phyloP scores from a whole-genome alignment of 2,329 filamentous ascomycete genomes.

The Venturia asperata region DNA sequence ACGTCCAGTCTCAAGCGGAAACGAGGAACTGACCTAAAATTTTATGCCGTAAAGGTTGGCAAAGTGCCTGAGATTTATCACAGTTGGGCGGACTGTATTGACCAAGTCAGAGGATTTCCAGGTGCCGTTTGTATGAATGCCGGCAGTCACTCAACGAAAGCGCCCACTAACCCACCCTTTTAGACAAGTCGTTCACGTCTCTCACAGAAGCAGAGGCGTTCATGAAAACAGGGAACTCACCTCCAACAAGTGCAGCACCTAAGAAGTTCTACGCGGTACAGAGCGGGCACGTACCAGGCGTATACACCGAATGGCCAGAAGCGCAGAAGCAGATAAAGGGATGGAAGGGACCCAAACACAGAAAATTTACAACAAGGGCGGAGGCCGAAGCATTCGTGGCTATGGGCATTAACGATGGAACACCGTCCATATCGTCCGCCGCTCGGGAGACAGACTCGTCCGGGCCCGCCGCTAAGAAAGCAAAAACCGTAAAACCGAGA shows the following conservation, averaged over 20 bases:
- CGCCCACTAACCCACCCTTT: constrained; percentile 2
- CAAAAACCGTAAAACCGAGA: constrained; percentile 28
- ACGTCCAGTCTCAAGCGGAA: constrained; percentile 17
- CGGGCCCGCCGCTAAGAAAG: constrained; percentile 31
- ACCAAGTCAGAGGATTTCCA: constrained; percentile 48
- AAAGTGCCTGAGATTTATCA: constrained; percentile 56
- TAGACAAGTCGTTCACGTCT: constrained; percentile 74
- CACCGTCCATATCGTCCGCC: constrained; percentile 1
- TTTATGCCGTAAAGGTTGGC: constrained; percentile 57
- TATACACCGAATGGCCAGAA: constrained; percentile 61
- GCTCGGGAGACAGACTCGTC: constrained; percentile 6
- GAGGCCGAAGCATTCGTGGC: constrained; percentile 74
- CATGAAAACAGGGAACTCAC: constrained; percentile 44
- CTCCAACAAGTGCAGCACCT: constrained; percentile 31
- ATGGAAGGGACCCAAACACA: constrained; percentile 57
- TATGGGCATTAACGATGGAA: constrained; percentile 20
- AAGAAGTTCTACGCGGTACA: constrained; percentile 56
- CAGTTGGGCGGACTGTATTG: constrained; percentile 55
- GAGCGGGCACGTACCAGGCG: constrained; percentile 50
- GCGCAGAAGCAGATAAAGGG: constrained; percentile 68
- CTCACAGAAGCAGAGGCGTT: constrained; percentile 73
- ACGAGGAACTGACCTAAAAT: constrained; percentile 37
- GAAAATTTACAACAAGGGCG: constrained; percentile 41
- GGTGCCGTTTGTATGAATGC: background rate
- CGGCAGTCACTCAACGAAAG: background rate